phyloP scores from a whole-genome alignment of 257 asterid genomes.

The Nyctanthes arbortristis region DNA sequence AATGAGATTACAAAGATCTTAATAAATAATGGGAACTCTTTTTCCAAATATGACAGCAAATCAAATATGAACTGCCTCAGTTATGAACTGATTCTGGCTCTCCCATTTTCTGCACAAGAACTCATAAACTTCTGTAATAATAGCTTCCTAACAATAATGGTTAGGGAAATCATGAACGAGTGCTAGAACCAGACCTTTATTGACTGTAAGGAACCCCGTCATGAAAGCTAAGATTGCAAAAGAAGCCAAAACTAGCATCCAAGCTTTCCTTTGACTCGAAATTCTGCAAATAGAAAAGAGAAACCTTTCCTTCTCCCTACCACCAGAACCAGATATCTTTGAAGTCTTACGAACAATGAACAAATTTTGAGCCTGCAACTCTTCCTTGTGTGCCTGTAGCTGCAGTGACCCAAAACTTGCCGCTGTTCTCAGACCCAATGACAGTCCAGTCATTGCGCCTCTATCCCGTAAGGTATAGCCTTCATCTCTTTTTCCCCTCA shows the following conservation, averaged over 20 bases:
- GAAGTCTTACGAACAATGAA: constrained; percentile 58
- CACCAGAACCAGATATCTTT: constrained; percentile 52
- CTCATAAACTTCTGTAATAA: constrained; percentile 3
- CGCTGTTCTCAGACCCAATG: constrained; percentile 71
- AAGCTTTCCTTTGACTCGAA: constrained; percentile 65
- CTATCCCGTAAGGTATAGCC: constrained; percentile 50
- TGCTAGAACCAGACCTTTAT: constrained; percentile 54
- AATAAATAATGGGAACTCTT: background rate
- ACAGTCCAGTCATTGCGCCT: constrained; percentile 87
- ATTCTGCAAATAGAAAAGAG: constrained; percentile 50
- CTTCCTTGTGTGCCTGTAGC: constrained; percentile 72
- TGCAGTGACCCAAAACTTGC: constrained; percentile 80
- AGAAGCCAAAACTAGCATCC: constrained; percentile 69
- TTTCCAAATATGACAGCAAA: constrained; percentile 1
- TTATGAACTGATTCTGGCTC: constrained; percentile 6
- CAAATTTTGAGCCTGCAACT: constrained; percentile 39
- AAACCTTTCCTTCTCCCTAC: constrained; percentile 70
- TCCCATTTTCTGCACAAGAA: background rate
- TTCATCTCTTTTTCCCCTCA: constrained; percentile 69
- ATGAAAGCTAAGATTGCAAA: constrained; percentile 59
- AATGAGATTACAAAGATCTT: background rate
- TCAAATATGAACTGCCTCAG: constrained; percentile 6
- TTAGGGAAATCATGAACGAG: background rate
- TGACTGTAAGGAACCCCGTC: constrained; percentile 61
- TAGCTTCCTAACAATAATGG: constrained; percentile 1